phyloP scores from a whole-genome alignment of 1,284 basidiomycete species.

The Coriolopsis trogii region DNA sequence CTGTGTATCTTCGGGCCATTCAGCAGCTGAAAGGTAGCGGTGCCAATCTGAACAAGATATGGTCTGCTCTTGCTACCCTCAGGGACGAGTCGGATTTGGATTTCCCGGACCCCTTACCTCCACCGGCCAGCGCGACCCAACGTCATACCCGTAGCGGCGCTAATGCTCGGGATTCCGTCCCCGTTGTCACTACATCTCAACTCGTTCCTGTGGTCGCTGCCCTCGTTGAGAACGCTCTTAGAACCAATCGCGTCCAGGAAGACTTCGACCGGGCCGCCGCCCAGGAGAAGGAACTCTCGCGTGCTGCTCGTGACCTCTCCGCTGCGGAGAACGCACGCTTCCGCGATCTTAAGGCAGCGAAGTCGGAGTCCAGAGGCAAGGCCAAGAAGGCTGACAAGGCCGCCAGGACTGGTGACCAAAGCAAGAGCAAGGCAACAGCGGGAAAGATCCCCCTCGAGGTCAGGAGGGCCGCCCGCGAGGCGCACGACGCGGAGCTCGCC shows the following conservation, averaged over 20 bases:
- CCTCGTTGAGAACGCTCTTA: constrained; percentile 54
- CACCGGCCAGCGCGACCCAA: constrained; percentile 40
- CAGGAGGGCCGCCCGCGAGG: constrained; percentile 17
- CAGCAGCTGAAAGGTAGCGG: constrained; percentile 56
- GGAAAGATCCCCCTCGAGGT: constrained; percentile 6
- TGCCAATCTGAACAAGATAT: constrained; percentile 61
- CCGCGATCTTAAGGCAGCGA: constrained; percentile 37
- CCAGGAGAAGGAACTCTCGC: constrained; percentile 54
- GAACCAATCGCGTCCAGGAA: constrained; percentile 50
- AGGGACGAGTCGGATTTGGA: constrained; percentile 38
- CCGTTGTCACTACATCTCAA: constrained; percentile 56
- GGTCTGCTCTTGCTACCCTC: constrained; percentile 53
- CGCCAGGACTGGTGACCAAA: constrained; percentile 38
- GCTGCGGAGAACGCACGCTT: constrained; percentile 49
- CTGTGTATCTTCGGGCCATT: constrained; percentile 43
- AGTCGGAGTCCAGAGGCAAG: constrained; percentile 10
- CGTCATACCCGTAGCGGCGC: constrained; percentile 40
- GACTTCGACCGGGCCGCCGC: constrained; percentile 59
- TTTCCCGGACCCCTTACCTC: constrained; percentile 60
- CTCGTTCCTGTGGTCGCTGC: constrained; percentile 64
- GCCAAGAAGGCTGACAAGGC: constrained; percentile 5
- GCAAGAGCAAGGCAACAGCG: constrained; percentile 46
- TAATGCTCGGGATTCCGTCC: constrained; percentile 21
- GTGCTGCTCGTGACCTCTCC: constrained; percentile 50
- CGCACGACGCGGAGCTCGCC: constrained; percentile 34